Percentiles rank a stretch among this genome's conserved stretches.
These are phyloP conservation scores for Podila clonocystis DNA, from an alignment of 192 early-diverging fungal genomes.

Conservation along the genomic window DNA sequence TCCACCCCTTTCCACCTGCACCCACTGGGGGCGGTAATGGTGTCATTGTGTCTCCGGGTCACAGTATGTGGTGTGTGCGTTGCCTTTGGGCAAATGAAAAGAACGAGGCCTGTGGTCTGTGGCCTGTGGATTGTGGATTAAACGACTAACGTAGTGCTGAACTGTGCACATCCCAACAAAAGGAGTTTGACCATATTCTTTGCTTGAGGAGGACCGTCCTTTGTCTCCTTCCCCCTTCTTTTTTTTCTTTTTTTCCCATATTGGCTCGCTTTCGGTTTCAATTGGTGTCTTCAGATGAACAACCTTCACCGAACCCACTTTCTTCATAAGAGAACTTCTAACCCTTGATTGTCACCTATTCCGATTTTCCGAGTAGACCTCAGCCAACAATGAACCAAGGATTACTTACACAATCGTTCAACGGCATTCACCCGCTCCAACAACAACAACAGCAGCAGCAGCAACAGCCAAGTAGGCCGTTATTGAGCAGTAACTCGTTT, in stretches of 20 bases:
- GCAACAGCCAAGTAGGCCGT: conserved; percentile 1
- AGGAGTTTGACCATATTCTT: too few species aligned
- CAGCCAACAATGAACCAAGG: conserved; percentile 20
- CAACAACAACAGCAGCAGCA: conserved; percentile 35
- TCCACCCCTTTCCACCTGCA: too few species aligned
- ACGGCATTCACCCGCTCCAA: conserved; percentile 30
- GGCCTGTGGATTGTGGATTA: too few species aligned
- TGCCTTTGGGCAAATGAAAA: too few species aligned
- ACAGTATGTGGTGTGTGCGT: not conserved
- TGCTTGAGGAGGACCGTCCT: not conserved
- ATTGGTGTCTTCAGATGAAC: not conserved
- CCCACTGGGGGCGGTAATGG: too few species aligned
- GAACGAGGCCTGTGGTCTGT: too few species aligned
- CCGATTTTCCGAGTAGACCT: conserved; percentile 5
- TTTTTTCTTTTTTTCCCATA: conserved; percentile 4
- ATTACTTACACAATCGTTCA: conserved; percentile 24
- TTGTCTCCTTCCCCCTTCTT: not conserved
- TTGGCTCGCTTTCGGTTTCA: not conserved
- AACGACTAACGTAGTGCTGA: too few species aligned
- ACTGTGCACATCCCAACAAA: too few species aligned
- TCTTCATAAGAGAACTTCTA: conserved; percentile 4
- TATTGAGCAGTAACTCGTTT: not conserved
- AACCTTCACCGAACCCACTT: not conserved
- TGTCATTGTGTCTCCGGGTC: too few species aligned
- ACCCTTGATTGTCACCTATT: not conserved